phyloP scores from a whole-genome alignment of 2,329 filamentous ascomycete species.

The Trematosphaeria pertusa region DNA sequence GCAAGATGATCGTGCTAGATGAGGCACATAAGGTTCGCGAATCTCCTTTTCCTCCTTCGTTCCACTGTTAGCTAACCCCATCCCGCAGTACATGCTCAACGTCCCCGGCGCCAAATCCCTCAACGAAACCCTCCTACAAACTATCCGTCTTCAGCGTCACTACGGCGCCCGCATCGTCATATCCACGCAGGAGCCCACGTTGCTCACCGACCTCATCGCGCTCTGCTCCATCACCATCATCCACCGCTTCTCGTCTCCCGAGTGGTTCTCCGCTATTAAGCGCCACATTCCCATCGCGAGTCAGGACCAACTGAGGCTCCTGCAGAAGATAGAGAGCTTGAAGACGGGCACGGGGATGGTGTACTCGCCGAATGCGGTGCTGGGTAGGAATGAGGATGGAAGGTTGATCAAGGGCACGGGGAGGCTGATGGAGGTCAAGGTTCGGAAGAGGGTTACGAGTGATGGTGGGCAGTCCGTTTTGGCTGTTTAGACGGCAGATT shows the following conservation, averaged over 20 bases:
- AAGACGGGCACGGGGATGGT: constrained; percentile 58
- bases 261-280: constrained; percentile 62
- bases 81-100: constrained; percentile 64
- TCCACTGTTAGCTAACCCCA: constrained; percentile 7
- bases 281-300: constrained; percentile 32
- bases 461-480: constrained; percentile 50
- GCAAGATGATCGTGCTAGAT: constrained; percentile 72
- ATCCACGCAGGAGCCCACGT: constrained; percentile 78
- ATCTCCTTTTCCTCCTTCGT: neutral
- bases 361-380: constrained; percentile 56
- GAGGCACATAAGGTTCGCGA: constrained; percentile 73
- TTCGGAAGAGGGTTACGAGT: constrained; percentile 50
- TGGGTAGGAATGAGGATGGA: constrained; percentile 32
- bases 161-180: constrained; percentile 71
- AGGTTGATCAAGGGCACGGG: constrained; percentile 14
- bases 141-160: constrained; percentile 76
- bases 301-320: constrained; percentile 38
- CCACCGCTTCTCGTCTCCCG: constrained; percentile 73
- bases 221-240: constrained; percentile 75
- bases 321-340: constrained; percentile 57
- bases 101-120: constrained; percentile 63
- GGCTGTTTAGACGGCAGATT: constrained; percentile 4
- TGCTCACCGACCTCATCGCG: constrained; percentile 72
- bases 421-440: constrained; percentile 42
- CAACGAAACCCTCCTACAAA: constrained; percentile 67